A percentile compares a stretch with the other conserved stretches of the same genome.
These are phyloP conservation scores for Sordariomycetes sp. DNA, from an alignment of 2,329 filamentous ascomycete genomes.

Conservation along the genomic window DNA sequence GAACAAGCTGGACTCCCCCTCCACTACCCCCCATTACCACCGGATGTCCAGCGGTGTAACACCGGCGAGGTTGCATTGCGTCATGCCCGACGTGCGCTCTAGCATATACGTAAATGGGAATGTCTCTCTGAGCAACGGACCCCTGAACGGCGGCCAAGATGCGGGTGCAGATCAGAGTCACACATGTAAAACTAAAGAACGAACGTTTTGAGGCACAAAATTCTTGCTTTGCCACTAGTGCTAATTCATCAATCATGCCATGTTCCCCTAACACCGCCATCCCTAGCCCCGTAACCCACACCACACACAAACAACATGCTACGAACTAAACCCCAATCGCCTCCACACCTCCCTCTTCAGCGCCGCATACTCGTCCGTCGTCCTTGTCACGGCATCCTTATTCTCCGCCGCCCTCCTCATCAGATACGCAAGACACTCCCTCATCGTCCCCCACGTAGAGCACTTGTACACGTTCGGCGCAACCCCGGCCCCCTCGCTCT, in stretches of 20 bases:
- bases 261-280: not conserved
- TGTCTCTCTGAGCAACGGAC: no score
- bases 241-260: not conserved
- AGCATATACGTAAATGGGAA: no score
- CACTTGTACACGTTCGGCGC: conserved; percentile 41
- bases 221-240: not conserved
- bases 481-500: not conserved
- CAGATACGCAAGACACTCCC: conserved; percentile 79
- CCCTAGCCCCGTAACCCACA: not conserved
- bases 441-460: conserved; percentile 54
- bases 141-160: no score
- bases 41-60: no score
- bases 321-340: not conserved
- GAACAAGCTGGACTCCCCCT: no score
- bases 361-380: conserved; percentile 21
- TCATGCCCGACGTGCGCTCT: no score
- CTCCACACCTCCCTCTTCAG: not conserved
- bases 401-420: conserved; percentile 53
- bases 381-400: conserved; percentile 53
- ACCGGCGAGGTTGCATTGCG: no score
- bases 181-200: no score
- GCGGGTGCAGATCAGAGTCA: no score
- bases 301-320: not conserved
- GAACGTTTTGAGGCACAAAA: not conserved
- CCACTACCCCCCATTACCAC: no score